A percentile compares a stretch with the other conserved stretches of the same genome.
phyloP scores from a whole-genome alignment of 108 stramenopile genomes.

The Fragilariopsis cylindrus region DNA sequence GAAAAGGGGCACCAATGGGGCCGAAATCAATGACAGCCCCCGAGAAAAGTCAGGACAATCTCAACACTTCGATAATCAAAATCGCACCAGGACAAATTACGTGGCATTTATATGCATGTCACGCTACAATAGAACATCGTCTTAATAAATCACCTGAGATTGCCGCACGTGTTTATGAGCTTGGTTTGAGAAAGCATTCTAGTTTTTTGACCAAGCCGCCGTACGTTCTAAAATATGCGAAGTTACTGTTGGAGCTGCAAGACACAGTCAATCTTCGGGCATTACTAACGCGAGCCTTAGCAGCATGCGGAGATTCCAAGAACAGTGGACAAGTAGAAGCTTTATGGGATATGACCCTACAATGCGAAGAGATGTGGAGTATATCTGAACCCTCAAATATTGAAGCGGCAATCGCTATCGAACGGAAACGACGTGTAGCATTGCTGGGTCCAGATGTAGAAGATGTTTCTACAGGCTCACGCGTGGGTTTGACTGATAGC shows the following conservation, averaged over 20 bases:
- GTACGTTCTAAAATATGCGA: conserved; percentile 69
- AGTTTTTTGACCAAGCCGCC: conserved; percentile 73
- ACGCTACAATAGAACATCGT: conserved; percentile 83
- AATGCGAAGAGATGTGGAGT: conserved; percentile 72
- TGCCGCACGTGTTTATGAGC: conserved; percentile 84
- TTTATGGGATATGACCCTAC: conserved; percentile 87
- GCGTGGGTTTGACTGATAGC: conserved; percentile 39
- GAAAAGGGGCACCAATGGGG: conserved; percentile 10
- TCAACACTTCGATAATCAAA: neutral
- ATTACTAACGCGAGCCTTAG: conserved; percentile 75
- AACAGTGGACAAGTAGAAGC: conserved; percentile 45
- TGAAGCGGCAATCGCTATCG: conserved; percentile 46
- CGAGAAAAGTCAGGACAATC: neutral
- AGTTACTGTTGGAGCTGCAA: conserved; percentile 78
- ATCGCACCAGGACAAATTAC: conserved; percentile 60
- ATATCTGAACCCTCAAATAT: conserved; percentile 46
- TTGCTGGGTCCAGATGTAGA: conserved; percentile 76
- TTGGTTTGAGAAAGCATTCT: conserved; percentile 77
- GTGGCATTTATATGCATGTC: conserved; percentile 82
- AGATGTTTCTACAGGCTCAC: conserved; percentile 74
- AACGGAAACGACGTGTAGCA: conserved; percentile 71
- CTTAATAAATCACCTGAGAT: conserved; percentile 72
- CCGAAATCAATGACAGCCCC: neutral
- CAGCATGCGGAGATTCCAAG: conserved; percentile 71
- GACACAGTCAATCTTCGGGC: conserved; percentile 83